A percentile compares a stretch with the other conserved stretches of the same genome.
Evolutionary conservation across 257 asterid species (phyloP).

Genomic region (Capsicum pubescens): DNA sequence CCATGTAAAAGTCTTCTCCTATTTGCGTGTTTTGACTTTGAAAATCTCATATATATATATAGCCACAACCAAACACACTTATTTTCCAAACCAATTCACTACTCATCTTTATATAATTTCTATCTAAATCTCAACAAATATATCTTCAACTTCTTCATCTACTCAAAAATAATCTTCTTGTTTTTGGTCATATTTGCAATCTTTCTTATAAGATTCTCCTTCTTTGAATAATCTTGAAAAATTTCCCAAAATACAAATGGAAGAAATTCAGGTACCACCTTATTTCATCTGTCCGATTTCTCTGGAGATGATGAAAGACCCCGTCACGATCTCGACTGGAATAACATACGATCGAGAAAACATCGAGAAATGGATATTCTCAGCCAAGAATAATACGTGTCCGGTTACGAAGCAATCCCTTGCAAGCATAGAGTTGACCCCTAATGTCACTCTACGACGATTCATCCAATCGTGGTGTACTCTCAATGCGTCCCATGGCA

Average conservation of each 20-base stretch:
- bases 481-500: conserved; percentile 56
- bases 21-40: conserved; percentile 62
- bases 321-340: conserved; percentile 71
- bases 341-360: conserved; percentile 79
- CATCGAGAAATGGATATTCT: conserved; percentile 81
- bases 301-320: conserved; percentile 83
- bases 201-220: not conserved
- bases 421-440: conserved; percentile 55
- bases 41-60: not conserved
- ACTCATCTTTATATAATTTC: not conserved
- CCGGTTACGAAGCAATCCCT: conserved; percentile 73
- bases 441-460: conserved; percentile 79
- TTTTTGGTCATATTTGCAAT: not conserved
- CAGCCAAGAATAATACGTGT: conserved; percentile 51
- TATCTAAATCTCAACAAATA: no score
- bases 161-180: not conserved
- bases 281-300: conserved; percentile 85
- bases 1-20: conserved; percentile 32
- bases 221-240: not conserved
- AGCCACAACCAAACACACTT: not conserved
- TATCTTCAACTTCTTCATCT: conserved; percentile 13
- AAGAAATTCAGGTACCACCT: conserved; percentile 65
- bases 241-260: conserved; percentile 40
- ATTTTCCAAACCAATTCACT: conserved; percentile 40
- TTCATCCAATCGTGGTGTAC: conserved; percentile 87